Evolutionary conservation across 2,329 filamentous ascomycete species (phyloP), one percentile per base, ranked within the genome.

Genomic region (Sporothrix curviconia): DNA sequence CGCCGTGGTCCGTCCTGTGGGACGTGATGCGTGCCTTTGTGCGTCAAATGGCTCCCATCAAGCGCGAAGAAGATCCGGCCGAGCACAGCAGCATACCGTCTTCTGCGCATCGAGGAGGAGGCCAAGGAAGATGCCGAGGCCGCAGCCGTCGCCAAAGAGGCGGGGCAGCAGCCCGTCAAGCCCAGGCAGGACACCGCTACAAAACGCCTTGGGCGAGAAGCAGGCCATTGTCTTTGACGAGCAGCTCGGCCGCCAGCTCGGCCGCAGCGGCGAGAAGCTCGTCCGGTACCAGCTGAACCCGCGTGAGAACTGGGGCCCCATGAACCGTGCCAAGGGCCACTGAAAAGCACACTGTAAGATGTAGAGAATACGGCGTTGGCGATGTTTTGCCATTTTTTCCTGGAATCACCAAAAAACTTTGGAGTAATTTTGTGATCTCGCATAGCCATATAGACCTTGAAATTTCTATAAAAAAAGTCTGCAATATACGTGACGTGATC

Each of bases 21-120:
- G 88, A 95, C 68, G 77, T 97, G 28, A 94, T 97, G 83, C 81
- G 89, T 25, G 91, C 96, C 72, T 99, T 91, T 90, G 83, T 89
- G 14, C 82, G 86, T 24, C 90, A 95, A 68, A 88, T 86, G 66
- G 79, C 82, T 0, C 91, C 92, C 0, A 78, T 95, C 58, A 95
- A 89, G 68, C 82, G 85, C 36, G 82, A 81, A n/a, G 1, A 83
- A 83, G 19, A 77, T 95, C 56, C 87, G 83, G 65, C 78, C 84
- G 40, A 80, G 80, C n/a, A 89, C 80, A 53, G 76, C 90, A 1
- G 90, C 89, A 1, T 89, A 83, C 67, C 82, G 76, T 51, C 85
- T 97, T 43, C 76, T 92, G 69, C 77, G 70, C 54, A 68, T 73
- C 57, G 71, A 66, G 37, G 66, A 53, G n/a, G 40, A 34, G 32